Base-by-base conservation (phyloP, 2,329 filamentous ascomycete genomes). In the Scorias spongiosa region DNA sequence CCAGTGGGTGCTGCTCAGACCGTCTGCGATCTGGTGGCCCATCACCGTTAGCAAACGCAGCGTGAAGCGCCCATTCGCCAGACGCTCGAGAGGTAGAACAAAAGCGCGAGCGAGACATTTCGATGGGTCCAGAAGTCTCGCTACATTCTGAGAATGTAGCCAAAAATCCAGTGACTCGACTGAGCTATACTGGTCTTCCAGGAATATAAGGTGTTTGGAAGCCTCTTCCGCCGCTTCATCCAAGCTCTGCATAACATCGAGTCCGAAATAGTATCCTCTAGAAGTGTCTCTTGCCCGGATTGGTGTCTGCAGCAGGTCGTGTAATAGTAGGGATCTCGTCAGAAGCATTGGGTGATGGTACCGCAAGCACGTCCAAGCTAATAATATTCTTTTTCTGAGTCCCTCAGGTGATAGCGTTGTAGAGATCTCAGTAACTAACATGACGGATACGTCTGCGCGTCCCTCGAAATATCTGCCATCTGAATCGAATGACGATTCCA, bases 21-120 rank as follows among this genome's bases (percentile, higher is more conserved):
- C 67, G 41, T 70, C 67, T n/a, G 62, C 61, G 32, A 67, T 67
- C 40, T 68, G 57, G 44, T 70, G 67, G 2, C 58, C 64, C n/a
- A 64, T 58, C 11, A 69, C 50, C 9, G 65, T 50, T 5, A 67
- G 49, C 29, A 69, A 55, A 3, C 55, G 54, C 1, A 69, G 46
- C 3, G 51, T 50, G 12, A 40, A 52, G 0, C 53, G 61, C 2
- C 59, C 60, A 14, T 57, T 48, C 1, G 52, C 39, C 0, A 53
- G 39, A 1, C 36, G 30, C 2, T 44, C 45, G 0, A 58, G 40
- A 1, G 66, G 65, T 1, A 67, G 51, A 2, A 69, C 58, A 43
- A 65, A 64, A 0, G 67, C 38, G 43, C 59, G 63, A 1, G 64
- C 62, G 9, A 69, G 51, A 6, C 58, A 59, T 15, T 52, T 47